These are phyloP conservation scores for Phanerochaete carnosa DNA, from an alignment of 768 basidiomycete genomes.

Conservation along the genomic window DNA sequence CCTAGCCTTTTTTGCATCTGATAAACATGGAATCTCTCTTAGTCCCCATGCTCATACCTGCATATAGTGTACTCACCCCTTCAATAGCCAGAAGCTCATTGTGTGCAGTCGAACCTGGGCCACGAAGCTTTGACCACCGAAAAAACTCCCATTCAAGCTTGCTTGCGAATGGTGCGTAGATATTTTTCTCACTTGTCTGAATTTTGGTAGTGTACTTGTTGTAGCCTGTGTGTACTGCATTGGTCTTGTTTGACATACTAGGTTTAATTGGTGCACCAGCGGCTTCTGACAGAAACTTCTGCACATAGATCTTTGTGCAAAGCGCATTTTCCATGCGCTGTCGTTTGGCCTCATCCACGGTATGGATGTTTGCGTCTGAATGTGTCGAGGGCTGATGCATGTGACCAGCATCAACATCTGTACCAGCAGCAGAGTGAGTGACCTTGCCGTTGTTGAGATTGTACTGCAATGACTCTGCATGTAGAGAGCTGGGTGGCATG, in stretches of 20 bases:
- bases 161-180: slow-evolving; percentile 28
- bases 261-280: neutral
- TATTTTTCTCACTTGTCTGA: slow-evolving; percentile 4
- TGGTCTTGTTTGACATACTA: no score
- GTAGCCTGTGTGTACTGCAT: no score
- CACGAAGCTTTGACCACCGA: slow-evolving; percentile 35
- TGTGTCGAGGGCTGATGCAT: no score
- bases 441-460: no score
- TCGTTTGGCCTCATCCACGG: neutral
- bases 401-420: no score
- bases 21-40: neutral
- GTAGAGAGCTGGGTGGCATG: no score
- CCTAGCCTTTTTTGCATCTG: slow-evolving; percentile 23
- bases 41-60: neutral
- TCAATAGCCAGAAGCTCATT: slow-evolving; percentile 36
- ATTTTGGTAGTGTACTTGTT: no score
- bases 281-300: neutral
- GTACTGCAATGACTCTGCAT: no score
- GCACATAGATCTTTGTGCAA: neutral
- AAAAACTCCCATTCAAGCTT: slow-evolving; percentile 39
- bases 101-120: slow-evolving; percentile 34
- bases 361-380: no score
- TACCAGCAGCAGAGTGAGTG: no score
- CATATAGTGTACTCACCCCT: slow-evolving; percentile 26
- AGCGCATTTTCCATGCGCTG: neutral